A percentile compares a stretch with the other conserved stretches of the same genome.
These are phyloP conservation scores for Solanum arcanum DNA, from an alignment of 257 asterid genomes.

Conservation along the genomic window DNA sequence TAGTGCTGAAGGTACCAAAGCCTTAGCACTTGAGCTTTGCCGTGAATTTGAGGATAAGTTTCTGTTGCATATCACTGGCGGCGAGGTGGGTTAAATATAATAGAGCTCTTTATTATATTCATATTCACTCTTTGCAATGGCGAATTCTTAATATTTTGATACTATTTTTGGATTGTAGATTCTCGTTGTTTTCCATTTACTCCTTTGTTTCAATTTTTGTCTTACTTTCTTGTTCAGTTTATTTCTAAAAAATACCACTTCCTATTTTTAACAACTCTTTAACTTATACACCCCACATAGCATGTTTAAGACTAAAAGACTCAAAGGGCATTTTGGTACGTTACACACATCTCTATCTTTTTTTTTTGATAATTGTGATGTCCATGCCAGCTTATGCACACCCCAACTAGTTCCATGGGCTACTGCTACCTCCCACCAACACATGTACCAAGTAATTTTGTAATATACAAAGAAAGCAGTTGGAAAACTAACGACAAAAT, in stretches of 20 bases:
- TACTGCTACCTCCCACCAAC: not conserved
- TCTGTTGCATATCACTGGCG: constrained; percentile 85
- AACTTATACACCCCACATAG: not conserved
- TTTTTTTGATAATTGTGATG: not conserved
- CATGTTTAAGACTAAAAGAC: not conserved
- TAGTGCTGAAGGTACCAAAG: constrained; percentile 90
- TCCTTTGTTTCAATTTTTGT: not conserved
- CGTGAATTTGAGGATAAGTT: constrained; percentile 99
- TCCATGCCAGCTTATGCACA: not conserved
- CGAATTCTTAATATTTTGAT: not conserved
- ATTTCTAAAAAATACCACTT: not conserved
- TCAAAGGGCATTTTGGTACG: not conserved
- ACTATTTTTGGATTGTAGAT: not conserved
- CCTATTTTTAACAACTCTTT: not conserved
- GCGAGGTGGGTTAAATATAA: constrained; percentile 48
- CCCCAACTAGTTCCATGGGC: not conserved
- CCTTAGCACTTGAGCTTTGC: constrained; percentile 96
- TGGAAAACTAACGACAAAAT: not conserved
- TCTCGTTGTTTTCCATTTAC: not conserved
- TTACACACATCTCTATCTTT: not conserved
- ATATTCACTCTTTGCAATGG: not conserved
- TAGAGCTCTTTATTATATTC: not conserved
- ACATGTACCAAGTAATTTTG: not conserved
- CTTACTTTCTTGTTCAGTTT: not conserved
- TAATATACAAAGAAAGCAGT: not conserved